Base-by-base conservation (phyloP, 371 early-diverging fungal genomes). In the Polyrhizophydium stewartii region DNA sequence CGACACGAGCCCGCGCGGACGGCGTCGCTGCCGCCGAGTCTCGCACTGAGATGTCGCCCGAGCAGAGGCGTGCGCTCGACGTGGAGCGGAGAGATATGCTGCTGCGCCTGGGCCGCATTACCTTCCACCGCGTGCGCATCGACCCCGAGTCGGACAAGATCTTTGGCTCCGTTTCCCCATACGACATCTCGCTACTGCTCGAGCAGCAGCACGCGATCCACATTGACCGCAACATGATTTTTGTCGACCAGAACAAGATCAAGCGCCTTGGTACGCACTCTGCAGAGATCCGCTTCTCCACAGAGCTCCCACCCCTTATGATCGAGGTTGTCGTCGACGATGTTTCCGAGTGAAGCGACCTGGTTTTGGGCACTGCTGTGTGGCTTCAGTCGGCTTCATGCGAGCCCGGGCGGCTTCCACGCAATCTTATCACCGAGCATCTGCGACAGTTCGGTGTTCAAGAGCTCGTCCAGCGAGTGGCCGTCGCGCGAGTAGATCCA, bases 401-500 rank as follows among this genome's bases (percentile, higher is more conserved):
- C n/a, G n/a, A 43, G 16, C n/a, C 17, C 16, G 16, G 43, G 43
- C 16, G 43, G 43, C 43, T 43, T 43, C 43, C 43, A 43, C 6
- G 6, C 30, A 6, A 49, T 21, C 7, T 49, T 21, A 6, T 21
- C 12, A 12, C 19, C 25, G 25, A 49, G 30, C 50, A 49, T 7
- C 24, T 49, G 24, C 12, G 84, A 74, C 56, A 92, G 73, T 74
- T 93, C 93, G 2, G 67, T 63, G 50, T 83, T 83, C 27, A 93
- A 72, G 17, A 93, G 59, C 31, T 78, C 80, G 40, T 88, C 85
- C 49, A 93, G 67, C 9, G 84, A 81, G 51, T 85, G 82, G 43
- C 81, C 77, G 45, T 85, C 87, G 16, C 91, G 81, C 22, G 69
- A 67, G 67, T 91, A 90, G 62, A 91, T 86, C 95, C 95, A 95